Base-by-base conservation (phyloP, 2,329 filamentous ascomycete genomes). In the Sporothrix brasiliensis region DNA sequence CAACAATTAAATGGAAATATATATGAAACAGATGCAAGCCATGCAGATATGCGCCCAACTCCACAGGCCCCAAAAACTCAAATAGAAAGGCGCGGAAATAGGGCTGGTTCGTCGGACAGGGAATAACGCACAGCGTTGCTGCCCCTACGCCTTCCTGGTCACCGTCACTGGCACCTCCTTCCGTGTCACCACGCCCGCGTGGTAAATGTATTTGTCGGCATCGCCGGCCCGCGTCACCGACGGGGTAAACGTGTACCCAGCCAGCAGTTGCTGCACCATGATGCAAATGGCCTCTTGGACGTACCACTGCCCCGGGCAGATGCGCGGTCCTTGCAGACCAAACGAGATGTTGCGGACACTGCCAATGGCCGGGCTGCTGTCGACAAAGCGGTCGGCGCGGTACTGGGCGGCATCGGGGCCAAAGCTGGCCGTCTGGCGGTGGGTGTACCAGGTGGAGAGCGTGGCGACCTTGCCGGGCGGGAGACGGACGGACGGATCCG, bases 201-300 rank as follows among this genome's bases (percentile, higher is more conserved):
- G 69, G 56, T 70, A 70, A n/a, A 53, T 53, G 56, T 70, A 70
- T 47, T 70, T 70, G 41, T 70, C 65, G n/a, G 49, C 54, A 54
- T 70, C 69, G 41, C 60, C 27, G 44, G 52, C 4, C 16, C 60
- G 14, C 41, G 27, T 58, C 16, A 34, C 53, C 0, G 52, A 30
- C 27, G 69, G 69, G 13, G 63, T 61, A 58, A 72, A 72, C 21
- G 21, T 54, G 63, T 72, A 72, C 0, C 24, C 24, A 13, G 30
- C 68, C 30, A 72, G 49, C 24, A 72, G 54, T 5, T 49, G 50
- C 67, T 56, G 47, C 30, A 72, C 63, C 68, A 72, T 69, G 30
- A 72, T 63, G 63, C 70, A 72, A 11, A 72, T 72, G 21, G 68
- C 67, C 47, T 61, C 70, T 47, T 69, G 68, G 21, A 63, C 68